Evolutionary conservation across 345 rosid genomes (phyloP), one percentile per base, ranked within the genome.

Genomic region (Eucalyptus marginata): DNA sequence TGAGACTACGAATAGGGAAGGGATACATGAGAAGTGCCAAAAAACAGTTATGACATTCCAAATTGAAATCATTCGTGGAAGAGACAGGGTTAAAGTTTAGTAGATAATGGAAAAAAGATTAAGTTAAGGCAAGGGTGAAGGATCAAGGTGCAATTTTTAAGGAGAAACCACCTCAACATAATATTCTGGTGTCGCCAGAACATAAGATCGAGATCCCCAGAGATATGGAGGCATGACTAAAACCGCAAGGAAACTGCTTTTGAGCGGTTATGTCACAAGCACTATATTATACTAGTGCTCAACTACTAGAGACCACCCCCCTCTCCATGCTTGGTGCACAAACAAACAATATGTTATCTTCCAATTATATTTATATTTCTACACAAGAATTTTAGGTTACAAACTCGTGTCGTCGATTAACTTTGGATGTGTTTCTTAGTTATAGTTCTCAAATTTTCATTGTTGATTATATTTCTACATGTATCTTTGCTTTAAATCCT

Each of bases 331-430:
- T 52, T 0, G 0, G 7, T 50, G 54, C 8, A 50, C 56, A 52
- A 22, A 54, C 59, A 54, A 22, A 22, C 5, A 54, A 54, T 22
- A 54, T 8, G 5, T 54, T 22, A 7, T 18, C 58, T 52, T 52
- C 24, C 24, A 52, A 52, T 52, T 18, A 52, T 52, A 2, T 52
- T 52, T 52, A 0, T 10, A 52, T 52, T 52, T 52, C 0, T 16
- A 50, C 54, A 50, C 54, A 50, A 51, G 20, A 51, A 51, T 51
- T 51, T 17, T 50, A 50, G 20, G 7, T 16, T 50, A 15, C 3
- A 50, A 8, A 50, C 1, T 50, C 20, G 0, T 0, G 3, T 16
- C 0, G 20, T 16, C 0, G 1, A 50, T 50, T 50, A 50, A 15
- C 15, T 50, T 50, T 15, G 0, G 4, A 36, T 3, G 40, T 36